A percentile compares a stretch with the other conserved stretches of the same genome.
Evolutionary conservation across 2,329 filamentous ascomycete genomes (phyloP).

Genomic region (Paraconiothyrium sp.): DNA sequence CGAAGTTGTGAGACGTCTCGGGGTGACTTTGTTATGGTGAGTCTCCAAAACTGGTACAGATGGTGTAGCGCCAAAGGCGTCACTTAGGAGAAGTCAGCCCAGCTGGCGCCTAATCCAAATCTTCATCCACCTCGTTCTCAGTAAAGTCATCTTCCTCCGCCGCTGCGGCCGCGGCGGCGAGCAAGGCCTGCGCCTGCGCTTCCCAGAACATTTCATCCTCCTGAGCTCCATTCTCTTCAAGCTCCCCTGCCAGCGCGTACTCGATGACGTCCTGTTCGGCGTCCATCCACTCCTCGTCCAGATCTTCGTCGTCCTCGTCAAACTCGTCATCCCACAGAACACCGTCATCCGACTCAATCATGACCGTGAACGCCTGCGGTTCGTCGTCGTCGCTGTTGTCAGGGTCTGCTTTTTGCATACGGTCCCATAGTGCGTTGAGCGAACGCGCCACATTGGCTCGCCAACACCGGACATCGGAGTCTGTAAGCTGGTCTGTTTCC

Average conservation of each 20-base stretch:
- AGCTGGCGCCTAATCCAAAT: background rate
- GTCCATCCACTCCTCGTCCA: background rate
- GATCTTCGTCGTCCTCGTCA: constrained; percentile 1
- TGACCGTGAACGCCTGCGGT: background rate
- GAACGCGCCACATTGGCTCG: constrained; percentile 21
- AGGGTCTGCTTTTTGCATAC: background rate
- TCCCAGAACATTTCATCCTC: background rate
- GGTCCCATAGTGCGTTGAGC: constrained; percentile 21
- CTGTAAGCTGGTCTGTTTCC: constrained; percentile 37
- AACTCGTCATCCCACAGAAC: background rate
- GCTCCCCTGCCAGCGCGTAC: background rate
- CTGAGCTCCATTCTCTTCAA: background rate
- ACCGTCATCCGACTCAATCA: background rate
- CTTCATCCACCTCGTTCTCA: background rate
- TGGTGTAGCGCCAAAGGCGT: too few species aligned
- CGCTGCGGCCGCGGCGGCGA: background rate
- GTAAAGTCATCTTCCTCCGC: background rate
- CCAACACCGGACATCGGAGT: constrained; percentile 27
- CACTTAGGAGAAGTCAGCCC: too few species aligned
- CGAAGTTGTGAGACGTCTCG: too few species aligned
- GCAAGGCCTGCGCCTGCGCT: constrained; percentile 5
- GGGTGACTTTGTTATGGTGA: too few species aligned
- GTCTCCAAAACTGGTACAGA: too few species aligned
- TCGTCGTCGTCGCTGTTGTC: background rate
- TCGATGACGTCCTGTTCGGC: background rate